Evolutionary conservation across 2,329 filamentous ascomycete genomes (phyloP), one percentile per base, ranked within the genome.

Genomic region (Didymella exigua): DNA sequence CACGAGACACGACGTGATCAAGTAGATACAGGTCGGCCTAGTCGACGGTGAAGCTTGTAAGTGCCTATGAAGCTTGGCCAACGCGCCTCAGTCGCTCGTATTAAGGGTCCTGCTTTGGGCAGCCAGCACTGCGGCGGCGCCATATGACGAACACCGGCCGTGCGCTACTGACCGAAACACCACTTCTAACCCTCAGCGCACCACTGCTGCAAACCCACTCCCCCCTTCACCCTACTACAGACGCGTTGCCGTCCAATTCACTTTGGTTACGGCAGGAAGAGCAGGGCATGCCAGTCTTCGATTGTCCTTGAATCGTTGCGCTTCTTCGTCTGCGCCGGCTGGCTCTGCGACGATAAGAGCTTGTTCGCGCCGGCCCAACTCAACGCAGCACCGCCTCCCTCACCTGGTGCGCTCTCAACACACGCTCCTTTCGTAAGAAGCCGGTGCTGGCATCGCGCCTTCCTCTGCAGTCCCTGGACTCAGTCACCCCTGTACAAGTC

Each of bases 221-320:
- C 49, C 54, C 47, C 47, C 53, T 41, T 54, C 36, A 42, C 41
- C 40, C 42, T 50, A 38, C 40, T 47, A 53, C 56, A 49, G 57
- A 64, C 68, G 60, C 64, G 55, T 57, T 61, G 73, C 74, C 73
- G 76, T 77, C 74, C 76, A 77, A 77, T 77, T 78, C 62, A 64
- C 61, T 77, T 77, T 77, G 76, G 72, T 58, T 55, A 78, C 75
- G 70, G 75, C 73, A 63, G 60, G 61, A 59, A 60, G 59, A 67
- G 63, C 58, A 60, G 63, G 62, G 62, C 63, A 69, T 66, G 67
- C 62, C 50, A 48, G 44, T 49, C 49, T 44, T 47, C 47, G 31
- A 44, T 34, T 47, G 36, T 19, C 41, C 40, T 46, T 56, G 43
- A 56, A 47, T 19, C 24, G 30, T 50, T 51, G 43, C 63, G 59